These are phyloP conservation scores for Peterozyma xylosa DNA, from an alignment of 805 yeast genomes.

Conservation along the genomic window DNA sequence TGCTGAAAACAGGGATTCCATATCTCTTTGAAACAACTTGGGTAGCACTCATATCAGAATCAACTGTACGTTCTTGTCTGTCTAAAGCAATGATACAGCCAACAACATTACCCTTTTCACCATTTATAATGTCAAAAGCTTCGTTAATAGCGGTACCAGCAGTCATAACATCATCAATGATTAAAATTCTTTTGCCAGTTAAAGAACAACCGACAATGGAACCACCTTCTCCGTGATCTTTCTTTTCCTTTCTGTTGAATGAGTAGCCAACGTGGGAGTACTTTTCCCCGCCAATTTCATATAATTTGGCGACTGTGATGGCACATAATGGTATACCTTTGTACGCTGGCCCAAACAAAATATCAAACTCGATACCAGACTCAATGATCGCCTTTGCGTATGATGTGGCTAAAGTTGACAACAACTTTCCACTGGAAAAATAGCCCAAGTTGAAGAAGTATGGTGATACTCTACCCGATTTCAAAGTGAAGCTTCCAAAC, in stretches of 20 bases:
- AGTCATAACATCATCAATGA: constrained; percentile 96
- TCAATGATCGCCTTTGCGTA: constrained; percentile 85
- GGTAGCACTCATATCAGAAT: constrained; percentile 67
- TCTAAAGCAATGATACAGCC: constrained; percentile 91
- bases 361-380: constrained; percentile 78
- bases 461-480: constrained; percentile 92
- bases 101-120: constrained; percentile 64
- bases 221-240: constrained; percentile 99
- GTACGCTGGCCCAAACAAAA: constrained; percentile 95
- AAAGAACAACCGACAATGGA: constrained; percentile 80
- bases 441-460: constrained; percentile 93
- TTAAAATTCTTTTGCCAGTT: constrained; percentile 64
- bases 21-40: constrained; percentile 66
- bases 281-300: constrained; percentile 80
- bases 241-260: constrained; percentile 94
- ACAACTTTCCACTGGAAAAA: constrained; percentile 71
- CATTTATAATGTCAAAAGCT: constrained; percentile 72
- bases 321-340: constrained; percentile 97
- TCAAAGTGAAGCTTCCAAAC: constrained; percentile 84
- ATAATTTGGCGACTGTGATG: constrained; percentile 83
- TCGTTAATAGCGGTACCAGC: constrained; percentile 98
- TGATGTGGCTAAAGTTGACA: constrained; percentile 77
- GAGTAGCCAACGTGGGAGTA: constrained; percentile 74
- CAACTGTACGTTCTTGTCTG: constrained; percentile 84
- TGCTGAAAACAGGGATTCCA: constrained; percentile 76